Percentiles rank a stretch among this genome's conserved stretches.
Conservation (phyloP, 2,329 filamentous ascomycete genomes). For the Xylaria polymorpha region DNA sequence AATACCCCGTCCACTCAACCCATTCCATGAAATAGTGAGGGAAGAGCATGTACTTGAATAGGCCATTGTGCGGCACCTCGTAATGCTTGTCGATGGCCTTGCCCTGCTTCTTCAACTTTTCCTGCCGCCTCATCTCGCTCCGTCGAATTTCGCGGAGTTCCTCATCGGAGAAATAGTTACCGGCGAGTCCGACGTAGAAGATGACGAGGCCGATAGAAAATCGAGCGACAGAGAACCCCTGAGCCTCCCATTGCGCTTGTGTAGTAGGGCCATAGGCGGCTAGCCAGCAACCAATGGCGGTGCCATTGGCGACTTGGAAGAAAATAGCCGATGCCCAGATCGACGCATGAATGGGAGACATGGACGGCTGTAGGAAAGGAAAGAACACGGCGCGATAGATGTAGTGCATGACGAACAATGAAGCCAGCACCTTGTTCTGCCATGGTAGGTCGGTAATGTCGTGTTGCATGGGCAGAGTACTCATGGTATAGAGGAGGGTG, state of each 20-base stretch:
- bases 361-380: conserved; percentile 86
- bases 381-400: conserved; percentile 86
- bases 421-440: conserved; percentile 81
- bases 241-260: conserved; percentile 60
- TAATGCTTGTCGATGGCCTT: conserved; percentile 81
- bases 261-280: conserved; percentile 81
- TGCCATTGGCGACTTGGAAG: conserved; percentile 87
- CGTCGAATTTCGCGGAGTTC: conserved; percentile 88
- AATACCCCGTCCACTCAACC: conserved; percentile 94
- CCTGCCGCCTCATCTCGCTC: conserved; percentile 70
- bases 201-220: conserved; percentile 75
- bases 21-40: conserved; percentile 98
- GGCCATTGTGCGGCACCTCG: conserved; percentile 82
- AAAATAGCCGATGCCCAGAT: conserved; percentile 72
- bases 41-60: conserved; percentile 86
- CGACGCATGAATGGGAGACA: conserved; percentile 84
- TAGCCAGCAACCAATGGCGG: conserved; percentile 82
- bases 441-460: conserved; percentile 73
- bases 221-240: conserved; percentile 55
- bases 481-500: conserved; percentile 83
- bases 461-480: conserved; percentile 69
- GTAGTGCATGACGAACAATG: conserved; percentile 85
- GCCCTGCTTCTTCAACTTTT: conserved; percentile 54
- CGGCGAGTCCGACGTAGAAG: conserved; percentile 80
- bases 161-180: conserved; percentile 91